Conservation (phyloP, 345 rosid species). For the Gossypium anomalum region DNA sequence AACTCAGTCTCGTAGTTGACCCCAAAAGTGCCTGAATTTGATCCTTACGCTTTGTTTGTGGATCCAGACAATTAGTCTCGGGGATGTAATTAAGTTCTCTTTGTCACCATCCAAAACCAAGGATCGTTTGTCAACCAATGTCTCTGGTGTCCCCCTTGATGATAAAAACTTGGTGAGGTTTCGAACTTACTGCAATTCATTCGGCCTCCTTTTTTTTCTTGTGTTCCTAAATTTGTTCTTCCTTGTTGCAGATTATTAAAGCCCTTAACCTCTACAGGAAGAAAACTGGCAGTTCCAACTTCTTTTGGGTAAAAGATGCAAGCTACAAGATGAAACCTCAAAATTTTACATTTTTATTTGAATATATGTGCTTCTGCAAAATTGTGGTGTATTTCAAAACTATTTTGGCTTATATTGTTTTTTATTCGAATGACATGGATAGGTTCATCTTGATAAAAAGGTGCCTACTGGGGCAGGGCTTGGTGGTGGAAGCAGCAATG, state of each 20-base stretch:
- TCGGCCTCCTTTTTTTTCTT: neutral
- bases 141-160: slow-evolving; percentile 80
- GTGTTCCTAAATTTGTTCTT: slow-evolving; percentile 1
- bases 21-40: slow-evolving; percentile 6
- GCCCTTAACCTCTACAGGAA: slow-evolving; percentile 86
- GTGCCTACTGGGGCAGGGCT: slow-evolving; percentile 96
- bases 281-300: slow-evolving; percentile 70
- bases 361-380: neutral
- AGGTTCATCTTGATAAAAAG: slow-evolving; percentile 88
- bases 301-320: slow-evolving; percentile 65
- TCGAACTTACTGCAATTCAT: neutral
- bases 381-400: neutral
- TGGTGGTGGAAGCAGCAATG: slow-evolving; percentile 98
- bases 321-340: neutral
- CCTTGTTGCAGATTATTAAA: slow-evolving; percentile 72
- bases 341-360: neutral
- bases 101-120: slow-evolving; percentile 68
- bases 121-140: slow-evolving; percentile 80
- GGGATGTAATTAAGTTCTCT: slow-evolving; percentile 87
- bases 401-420: neutral
- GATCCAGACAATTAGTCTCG: slow-evolving; percentile 75
- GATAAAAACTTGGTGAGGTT: slow-evolving; percentile 61
- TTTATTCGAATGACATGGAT: slow-evolving; percentile 20
- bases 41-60: slow-evolving; percentile 1
- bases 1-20: neutral